Conservation (phyloP, 208 protist species). For the Acanthamoeba royreba region DNA sequence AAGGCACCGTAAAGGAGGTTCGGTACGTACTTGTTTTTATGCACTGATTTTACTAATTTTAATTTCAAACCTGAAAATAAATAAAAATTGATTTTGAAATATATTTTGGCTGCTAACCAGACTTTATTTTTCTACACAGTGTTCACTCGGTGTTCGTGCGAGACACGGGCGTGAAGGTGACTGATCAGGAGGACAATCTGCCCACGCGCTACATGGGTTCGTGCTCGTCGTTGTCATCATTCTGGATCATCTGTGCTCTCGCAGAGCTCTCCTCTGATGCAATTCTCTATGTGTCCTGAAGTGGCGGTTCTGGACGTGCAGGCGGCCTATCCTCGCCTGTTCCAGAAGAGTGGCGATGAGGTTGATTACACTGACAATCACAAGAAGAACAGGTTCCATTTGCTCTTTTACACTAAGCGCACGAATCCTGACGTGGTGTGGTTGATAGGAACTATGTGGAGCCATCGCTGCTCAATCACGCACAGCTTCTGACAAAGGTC, state of each 20-base stretch:
- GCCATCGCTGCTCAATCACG: background rate
- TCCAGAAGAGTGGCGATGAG: background rate
- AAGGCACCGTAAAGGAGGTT: background rate
- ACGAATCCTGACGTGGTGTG: too few relatives aligned
- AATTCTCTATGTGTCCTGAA: too few relatives aligned
- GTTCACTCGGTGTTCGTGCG: background rate
- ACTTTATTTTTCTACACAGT: too few relatives aligned
- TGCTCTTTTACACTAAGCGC: too few relatives aligned
- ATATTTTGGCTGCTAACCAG: too few relatives aligned
- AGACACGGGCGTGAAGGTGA: background rate
- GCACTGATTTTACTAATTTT: background rate
- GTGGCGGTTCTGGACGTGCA: background rate
- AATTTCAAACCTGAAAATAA: too few relatives aligned
- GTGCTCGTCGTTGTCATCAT: too few relatives aligned
- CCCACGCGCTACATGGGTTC: background rate
- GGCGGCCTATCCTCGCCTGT: background rate
- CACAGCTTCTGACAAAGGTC: background rate
- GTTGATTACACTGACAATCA: background rate
- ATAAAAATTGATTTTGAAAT: too few relatives aligned
- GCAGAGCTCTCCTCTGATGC: background rate
- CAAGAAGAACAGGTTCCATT: background rate
- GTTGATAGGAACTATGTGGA: background rate
- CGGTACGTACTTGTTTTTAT: background rate
- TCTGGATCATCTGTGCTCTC: background rate
- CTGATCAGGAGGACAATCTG: slow-evolving; percentile 9